Evolutionary conservation across 2,329 filamentous ascomycete species (phyloP).

Genomic region (Teratosphaeria viscida): DNA sequence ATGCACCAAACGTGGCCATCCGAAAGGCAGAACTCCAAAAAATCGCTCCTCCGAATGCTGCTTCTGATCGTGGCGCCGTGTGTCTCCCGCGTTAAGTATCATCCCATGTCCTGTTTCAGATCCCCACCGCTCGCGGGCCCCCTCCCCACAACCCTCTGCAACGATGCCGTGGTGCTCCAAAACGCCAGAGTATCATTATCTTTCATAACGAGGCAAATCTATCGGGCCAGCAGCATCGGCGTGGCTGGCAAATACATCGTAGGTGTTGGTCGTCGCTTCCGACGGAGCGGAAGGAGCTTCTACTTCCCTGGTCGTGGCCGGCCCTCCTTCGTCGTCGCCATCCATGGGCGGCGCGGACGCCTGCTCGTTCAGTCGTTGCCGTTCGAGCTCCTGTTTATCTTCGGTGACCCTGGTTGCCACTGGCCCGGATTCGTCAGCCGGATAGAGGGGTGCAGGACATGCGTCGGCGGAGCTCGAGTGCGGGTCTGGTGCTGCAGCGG

Average conservation of each 20-base stretch:
- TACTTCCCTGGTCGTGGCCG: background rate
- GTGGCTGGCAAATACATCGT: slow-evolving; percentile 5
- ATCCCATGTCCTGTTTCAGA: background rate
- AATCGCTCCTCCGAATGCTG: background rate
- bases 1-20: too few relatives aligned
- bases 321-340: background rate
- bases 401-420: slow-evolving; percentile 35
- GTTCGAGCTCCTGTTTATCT: slow-evolving; percentile 70
- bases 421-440: background rate
- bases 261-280: background rate
- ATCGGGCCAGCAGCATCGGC: slow-evolving; percentile 7
- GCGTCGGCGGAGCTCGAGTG: background rate
- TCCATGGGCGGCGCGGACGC: slow-evolving; percentile 29
- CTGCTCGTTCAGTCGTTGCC: slow-evolving; percentile 30
- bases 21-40: too few relatives aligned
- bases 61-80: background rate
- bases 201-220: slow-evolving; percentile 13
- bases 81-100: background rate
- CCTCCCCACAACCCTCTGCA: too few relatives aligned
- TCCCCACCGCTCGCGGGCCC: background rate
- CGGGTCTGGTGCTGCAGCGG: background rate
- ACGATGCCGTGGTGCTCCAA: background rate
- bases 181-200: slow-evolving; percentile 1
- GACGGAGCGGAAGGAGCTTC: background rate
- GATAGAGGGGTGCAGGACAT: background rate